Percentiles rank a stretch among this genome's conserved stretches.
These are phyloP conservation scores for Arthrobotrys conoides DNA, from an alignment of 2,329 filamentous ascomycete genomes.

Conservation along the genomic window DNA sequence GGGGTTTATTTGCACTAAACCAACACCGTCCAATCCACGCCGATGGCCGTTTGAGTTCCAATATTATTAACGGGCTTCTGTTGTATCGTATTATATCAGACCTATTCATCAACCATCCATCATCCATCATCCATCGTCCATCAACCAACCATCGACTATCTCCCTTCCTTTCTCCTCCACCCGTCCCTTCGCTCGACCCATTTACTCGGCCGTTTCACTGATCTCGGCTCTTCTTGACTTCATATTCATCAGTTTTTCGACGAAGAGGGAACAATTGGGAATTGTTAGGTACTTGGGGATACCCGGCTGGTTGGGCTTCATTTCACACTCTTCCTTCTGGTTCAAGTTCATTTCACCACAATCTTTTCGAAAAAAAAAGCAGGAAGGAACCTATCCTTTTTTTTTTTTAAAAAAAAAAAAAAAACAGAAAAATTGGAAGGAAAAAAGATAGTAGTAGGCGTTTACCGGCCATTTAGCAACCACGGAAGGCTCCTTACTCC, in stretches of 20 bases:
- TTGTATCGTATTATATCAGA: neutral
- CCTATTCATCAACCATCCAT: neutral
- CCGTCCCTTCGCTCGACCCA: neutral
- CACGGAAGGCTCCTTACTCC: conserved; percentile 28
- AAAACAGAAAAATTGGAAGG: neutral
- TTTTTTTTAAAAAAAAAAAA: neutral
- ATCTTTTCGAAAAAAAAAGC: neutral
- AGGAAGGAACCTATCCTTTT: too few relatives aligned
- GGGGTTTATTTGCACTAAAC: neutral
- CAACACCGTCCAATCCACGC: conserved; percentile 10
- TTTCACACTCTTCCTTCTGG: neutral
- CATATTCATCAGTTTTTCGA: neutral
- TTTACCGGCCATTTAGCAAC: conserved; percentile 8
- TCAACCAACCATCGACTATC: conserved; percentile 6
- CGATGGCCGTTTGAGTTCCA: conserved; percentile 14
- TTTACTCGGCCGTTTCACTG: neutral
- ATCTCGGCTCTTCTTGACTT: neutral
- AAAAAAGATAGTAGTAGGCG: neutral
- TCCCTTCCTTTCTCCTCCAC: conserved; percentile 1
- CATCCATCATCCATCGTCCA: neutral
- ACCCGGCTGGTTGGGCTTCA: neutral
- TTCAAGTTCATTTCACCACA: neutral
- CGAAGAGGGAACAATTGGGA: neutral
- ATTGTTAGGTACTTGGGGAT: neutral
- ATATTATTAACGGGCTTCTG: neutral